A percentile compares a stretch with the other conserved stretches of the same genome.
phyloP scores from a whole-genome alignment of 2,329 filamentous ascomycete species.

The Ophiostoma australiae region DNA sequence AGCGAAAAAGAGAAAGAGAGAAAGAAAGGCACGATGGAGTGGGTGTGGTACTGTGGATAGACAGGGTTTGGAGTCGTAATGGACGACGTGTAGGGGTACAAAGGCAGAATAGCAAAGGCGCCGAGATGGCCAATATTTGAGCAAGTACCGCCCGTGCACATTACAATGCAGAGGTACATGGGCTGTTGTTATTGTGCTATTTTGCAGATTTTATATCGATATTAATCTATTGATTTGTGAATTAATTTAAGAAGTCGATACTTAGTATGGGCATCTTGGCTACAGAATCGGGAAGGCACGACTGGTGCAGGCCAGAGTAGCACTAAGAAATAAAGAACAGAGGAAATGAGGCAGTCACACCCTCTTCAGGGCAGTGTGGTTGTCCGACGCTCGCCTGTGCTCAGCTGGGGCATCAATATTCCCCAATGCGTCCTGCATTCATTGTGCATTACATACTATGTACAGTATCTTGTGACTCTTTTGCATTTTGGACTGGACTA shows the following conservation, averaged over 20 bases:
- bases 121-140: not conserved
- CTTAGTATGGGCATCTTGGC: not conserved
- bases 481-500: not conserved
- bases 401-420: conserved; percentile 5
- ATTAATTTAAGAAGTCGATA: not conserved
- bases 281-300: not conserved
- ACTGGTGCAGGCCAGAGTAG: conserved; percentile 9
- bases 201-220: not conserved
- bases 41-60: conserved; percentile 11
- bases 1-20: not conserved
- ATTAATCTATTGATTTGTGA: not conserved
- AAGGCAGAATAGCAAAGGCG: conserved; percentile 4
- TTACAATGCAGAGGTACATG: not conserved
- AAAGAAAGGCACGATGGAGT: not conserved
- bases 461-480: not conserved
- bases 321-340: not conserved
- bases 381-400: not conserved
- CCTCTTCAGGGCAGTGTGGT: conserved; percentile 9
- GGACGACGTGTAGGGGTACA: conserved; percentile 15
- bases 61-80: conserved; percentile 10
- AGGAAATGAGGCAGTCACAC: conserved; percentile 6
- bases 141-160: not conserved
- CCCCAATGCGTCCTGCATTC: not conserved
- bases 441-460: not conserved
- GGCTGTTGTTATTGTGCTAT: not conserved